A percentile compares a stretch with the other conserved stretches of the same genome.
Evolutionary conservation across 2,329 filamentous ascomycete species (phyloP).

Genomic region (Ilyonectria mors-panacis): DNA sequence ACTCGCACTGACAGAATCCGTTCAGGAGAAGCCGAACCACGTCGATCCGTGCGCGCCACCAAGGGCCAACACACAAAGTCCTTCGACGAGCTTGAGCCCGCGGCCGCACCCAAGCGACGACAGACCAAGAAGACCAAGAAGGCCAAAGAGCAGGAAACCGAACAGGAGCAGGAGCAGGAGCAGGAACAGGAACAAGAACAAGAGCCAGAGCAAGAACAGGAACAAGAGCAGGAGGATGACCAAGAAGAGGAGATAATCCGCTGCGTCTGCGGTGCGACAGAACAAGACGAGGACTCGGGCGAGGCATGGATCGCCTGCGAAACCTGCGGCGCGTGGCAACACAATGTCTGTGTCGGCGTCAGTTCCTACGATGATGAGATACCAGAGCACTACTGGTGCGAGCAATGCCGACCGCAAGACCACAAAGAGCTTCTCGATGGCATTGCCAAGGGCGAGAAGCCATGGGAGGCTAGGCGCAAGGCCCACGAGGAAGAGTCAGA

Average conservation of each 20-base stretch:
- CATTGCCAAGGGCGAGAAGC: conserved; percentile 84
- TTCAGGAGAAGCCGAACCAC: conserved; percentile 77
- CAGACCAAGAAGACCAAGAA: conserved; percentile 68
- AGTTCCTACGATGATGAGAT: conserved; percentile 83
- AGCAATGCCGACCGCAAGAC: conserved; percentile 86
- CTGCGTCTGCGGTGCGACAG: conserved; percentile 91
- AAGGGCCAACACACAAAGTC: conserved; percentile 96
- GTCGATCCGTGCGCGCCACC: conserved; percentile 94
- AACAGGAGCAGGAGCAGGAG: conserved; percentile 67
- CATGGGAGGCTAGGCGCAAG: conserved; percentile 83
- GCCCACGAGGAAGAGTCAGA: conserved; percentile 74
- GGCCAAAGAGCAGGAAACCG: conserved; percentile 73
- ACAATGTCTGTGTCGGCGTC: conserved; percentile 95
- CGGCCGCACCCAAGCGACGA: conserved; percentile 69
- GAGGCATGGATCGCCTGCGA: conserved; percentile 98
- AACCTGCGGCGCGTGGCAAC: conserved; percentile 93
- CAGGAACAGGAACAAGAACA: conserved; percentile 71
- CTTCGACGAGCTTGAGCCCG: conserved; percentile 80
- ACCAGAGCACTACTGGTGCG: conserved; percentile 91
- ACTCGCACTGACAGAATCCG: conserved; percentile 41
- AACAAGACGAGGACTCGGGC: conserved; percentile 87
- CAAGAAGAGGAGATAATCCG: conserved; percentile 81
- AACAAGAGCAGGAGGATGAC: conserved; percentile 66
- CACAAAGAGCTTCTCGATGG: conserved; percentile 86
- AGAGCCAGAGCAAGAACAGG: conserved; percentile 59